Conservation (phyloP, 768 basidiomycete genomes). For the Lactarius sanguifluus region DNA sequence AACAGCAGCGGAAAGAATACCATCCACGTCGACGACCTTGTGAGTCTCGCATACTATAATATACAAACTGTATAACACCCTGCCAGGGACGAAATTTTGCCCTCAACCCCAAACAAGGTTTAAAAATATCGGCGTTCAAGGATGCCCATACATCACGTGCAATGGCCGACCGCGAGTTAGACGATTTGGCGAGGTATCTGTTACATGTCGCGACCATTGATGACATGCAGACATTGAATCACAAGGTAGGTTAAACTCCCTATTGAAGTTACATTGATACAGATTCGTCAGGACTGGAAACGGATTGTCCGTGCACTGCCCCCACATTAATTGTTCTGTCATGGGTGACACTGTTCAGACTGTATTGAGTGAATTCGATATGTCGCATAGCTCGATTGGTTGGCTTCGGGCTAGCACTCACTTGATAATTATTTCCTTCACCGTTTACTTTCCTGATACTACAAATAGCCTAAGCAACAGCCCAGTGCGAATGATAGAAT, state of each 20-base stretch:
- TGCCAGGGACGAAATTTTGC: constrained; percentile 68
- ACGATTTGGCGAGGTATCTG: constrained; percentile 64
- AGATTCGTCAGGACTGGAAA: constrained; percentile 38
- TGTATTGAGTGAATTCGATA: neutral
- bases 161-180: constrained; percentile 66
- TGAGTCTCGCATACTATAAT: constrained; percentile 35
- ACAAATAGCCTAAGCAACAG: neutral
- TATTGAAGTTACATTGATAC: neutral
- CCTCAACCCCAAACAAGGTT: constrained; percentile 77
- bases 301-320: constrained; percentile 33
- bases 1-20: constrained; percentile 66
- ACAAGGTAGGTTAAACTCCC: constrained; percentile 51
- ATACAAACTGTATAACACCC: constrained; percentile 4
- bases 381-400: constrained; percentile 5
- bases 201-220: constrained; percentile 55
- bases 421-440: neutral
- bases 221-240: constrained; percentile 65
- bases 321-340: constrained; percentile 21
- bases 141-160: constrained; percentile 67
- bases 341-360: neutral
- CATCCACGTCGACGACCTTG: constrained; percentile 86
- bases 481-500: neutral
- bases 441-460: neutral
- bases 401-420: neutral
- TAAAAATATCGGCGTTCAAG: constrained; percentile 83